Conservation (phyloP, 1,284 basidiomycete species). For the Erythrobasidium hasegawianum region DNA sequence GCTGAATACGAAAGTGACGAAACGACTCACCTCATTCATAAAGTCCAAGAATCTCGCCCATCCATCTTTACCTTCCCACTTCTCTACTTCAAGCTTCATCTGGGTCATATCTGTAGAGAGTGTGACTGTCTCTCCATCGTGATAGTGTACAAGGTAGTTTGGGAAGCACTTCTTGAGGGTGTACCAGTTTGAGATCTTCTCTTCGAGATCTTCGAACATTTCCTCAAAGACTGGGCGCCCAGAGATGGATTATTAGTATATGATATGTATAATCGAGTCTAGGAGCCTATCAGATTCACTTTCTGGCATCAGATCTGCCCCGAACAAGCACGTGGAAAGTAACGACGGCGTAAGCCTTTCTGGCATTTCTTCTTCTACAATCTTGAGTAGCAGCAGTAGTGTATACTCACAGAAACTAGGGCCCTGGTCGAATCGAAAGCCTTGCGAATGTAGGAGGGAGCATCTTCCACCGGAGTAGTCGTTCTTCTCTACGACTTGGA, state of each 20-base stretch:
- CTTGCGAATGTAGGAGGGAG: slow-evolving; percentile 54
- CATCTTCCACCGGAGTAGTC: slow-evolving; percentile 55
- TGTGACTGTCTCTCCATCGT: slow-evolving; percentile 52
- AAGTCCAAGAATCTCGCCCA: slow-evolving; percentile 51
- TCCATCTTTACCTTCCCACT: slow-evolving; percentile 54
- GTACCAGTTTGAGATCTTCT: slow-evolving; percentile 51
- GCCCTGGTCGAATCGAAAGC: slow-evolving; percentile 53
- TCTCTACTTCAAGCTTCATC: slow-evolving; percentile 54
- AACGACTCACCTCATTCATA: slow-evolving; percentile 48
- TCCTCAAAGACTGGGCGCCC: slow-evolving; percentile 54
- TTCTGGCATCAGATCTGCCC: not conserved
- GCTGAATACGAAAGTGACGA: not conserved
- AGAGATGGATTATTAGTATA: not conserved
- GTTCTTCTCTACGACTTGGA: slow-evolving; percentile 54
- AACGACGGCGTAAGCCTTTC: too few species aligned
- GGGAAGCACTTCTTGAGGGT: slow-evolving; percentile 53
- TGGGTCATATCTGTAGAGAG: slow-evolving; percentile 52
- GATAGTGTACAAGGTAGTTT: slow-evolving; percentile 53
- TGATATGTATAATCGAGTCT: not conserved
- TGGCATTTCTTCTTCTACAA: too few species aligned
- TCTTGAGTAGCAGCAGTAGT: not conserved
- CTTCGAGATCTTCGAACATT: slow-evolving; percentile 53
- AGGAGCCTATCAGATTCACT: not conserved
- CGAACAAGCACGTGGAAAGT: not conserved
- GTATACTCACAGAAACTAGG: slow-evolving; percentile 50